These are phyloP conservation scores for Phylloporus sp. DNA, from an alignment of 1,284 basidiomycete species.

Conservation along the genomic window DNA sequence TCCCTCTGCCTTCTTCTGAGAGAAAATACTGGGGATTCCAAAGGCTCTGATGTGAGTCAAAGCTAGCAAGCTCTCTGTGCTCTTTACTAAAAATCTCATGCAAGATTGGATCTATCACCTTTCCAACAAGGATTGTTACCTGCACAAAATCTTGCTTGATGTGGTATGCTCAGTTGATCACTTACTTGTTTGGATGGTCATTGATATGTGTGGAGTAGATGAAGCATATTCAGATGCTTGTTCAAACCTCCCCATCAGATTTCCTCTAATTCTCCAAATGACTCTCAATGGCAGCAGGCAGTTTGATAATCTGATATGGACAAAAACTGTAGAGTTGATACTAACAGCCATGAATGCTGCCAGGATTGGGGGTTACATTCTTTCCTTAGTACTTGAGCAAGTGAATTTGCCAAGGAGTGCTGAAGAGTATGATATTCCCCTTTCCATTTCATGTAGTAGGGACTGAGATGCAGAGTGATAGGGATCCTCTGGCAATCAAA, in stretches of 20 bases:
- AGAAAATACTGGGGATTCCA: slow-evolving; percentile 97
- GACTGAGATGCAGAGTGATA: slow-evolving; percentile 35
- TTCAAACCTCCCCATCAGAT: slow-evolving; percentile 79
- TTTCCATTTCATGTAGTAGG: not conserved
- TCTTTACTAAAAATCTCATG: slow-evolving; percentile 97
- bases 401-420: slow-evolving; percentile 53
- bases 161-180: slow-evolving; percentile 54
- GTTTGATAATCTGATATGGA: slow-evolving; percentile 92
- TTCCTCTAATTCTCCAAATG: slow-evolving; percentile 85
- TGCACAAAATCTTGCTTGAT: slow-evolving; percentile 87
- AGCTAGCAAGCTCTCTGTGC: slow-evolving; percentile 73
- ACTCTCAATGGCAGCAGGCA: slow-evolving; percentile 85
- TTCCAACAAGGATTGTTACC: slow-evolving; percentile 82
- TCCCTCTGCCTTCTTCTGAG: slow-evolving; percentile 82
- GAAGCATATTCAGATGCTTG: slow-evolving; percentile 75
- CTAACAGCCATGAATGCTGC: slow-evolving; percentile 75
- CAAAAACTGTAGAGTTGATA: slow-evolving; percentile 91
- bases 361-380: slow-evolving; percentile 82
- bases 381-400: slow-evolving; percentile 70
- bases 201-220: slow-evolving; percentile 49
- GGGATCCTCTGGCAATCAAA: slow-evolving; percentile 53
- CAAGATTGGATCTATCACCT: slow-evolving; percentile 97
- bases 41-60: slow-evolving; percentile 76
- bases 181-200: not conserved
- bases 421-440: slow-evolving; percentile 41